phyloP scores from a whole-genome alignment of 177 flowering plant genomes.

The Vitis hybrid region DNA sequence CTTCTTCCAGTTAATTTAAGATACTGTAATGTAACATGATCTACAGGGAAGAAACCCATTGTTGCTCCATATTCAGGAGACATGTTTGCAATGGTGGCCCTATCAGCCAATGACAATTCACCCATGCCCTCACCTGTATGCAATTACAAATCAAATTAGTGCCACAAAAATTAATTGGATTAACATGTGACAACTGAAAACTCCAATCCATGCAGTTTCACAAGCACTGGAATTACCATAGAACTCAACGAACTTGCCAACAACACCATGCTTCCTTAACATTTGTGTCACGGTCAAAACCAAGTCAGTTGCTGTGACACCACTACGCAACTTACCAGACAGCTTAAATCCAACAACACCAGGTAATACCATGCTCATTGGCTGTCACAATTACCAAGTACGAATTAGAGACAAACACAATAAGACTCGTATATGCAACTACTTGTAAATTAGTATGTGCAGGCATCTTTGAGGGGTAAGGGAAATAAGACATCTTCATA shows the following conservation, averaged over 20 bases:
- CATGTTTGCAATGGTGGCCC: conserved; percentile 99
- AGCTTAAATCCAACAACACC: conserved; percentile 70
- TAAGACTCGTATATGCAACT: background rate
- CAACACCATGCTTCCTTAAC: conserved; percentile 73
- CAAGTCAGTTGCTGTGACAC: conserved; percentile 72
- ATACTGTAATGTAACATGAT: conserved; percentile 88
- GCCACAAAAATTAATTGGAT: background rate
- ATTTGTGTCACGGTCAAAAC: conserved; percentile 69
- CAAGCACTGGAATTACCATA: conserved; percentile 40
- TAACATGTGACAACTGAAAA: conserved; percentile 1
- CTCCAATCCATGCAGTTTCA: background rate
- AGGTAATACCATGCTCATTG: conserved; percentile 78
- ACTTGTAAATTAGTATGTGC: background rate
- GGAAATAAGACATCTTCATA: too few relatives aligned
- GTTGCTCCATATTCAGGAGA: conserved; percentile 99
- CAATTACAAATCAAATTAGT: conserved; percentile 3
- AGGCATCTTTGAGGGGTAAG: too few relatives aligned
- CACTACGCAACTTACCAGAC: conserved; percentile 49
- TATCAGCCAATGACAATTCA: conserved; percentile 80
- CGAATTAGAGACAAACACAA: background rate
- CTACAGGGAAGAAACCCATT: conserved; percentile 99
- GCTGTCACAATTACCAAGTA: conserved; percentile 27
- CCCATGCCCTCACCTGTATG: conserved; percentile 85
- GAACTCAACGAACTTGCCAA: conserved; percentile 72
- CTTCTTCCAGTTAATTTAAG: conserved; percentile 92